These are phyloP conservation scores for Penicillium palitans DNA, from an alignment of 2,329 filamentous ascomycete genomes.

Conservation along the genomic window DNA sequence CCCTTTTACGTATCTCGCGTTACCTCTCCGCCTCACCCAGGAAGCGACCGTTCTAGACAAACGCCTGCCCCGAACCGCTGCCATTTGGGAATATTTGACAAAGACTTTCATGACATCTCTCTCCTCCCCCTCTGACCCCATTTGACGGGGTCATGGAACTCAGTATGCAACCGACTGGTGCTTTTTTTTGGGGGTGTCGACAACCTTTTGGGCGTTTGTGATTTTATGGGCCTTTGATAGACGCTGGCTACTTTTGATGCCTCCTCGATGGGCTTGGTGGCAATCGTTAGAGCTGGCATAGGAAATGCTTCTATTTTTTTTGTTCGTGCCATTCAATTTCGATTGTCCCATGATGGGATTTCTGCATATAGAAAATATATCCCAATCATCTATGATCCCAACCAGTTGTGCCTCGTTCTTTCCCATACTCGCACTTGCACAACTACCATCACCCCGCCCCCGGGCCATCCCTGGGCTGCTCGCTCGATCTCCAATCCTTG, in stretches of 20 bases:
- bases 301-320: conserved; percentile 11
- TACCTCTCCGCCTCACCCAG: conserved; percentile 7
- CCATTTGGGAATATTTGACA: conserved; percentile 14
- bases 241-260: conserved; percentile 12
- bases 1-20: neutral
- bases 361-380: conserved; percentile 27
- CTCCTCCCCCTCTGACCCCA: conserved; percentile 13
- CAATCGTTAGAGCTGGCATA: conserved; percentile 21
- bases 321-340: conserved; percentile 20
- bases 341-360: conserved; percentile 19
- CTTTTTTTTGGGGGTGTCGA: conserved; percentile 21
- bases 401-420: conserved; percentile 7
- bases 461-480: too few relatives aligned
- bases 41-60: conserved; percentile 11
- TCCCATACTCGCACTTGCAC: conserved; percentile 1
- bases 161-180: conserved; percentile 16
- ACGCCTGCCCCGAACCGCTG: conserved; percentile 11
- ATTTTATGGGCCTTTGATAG: conserved; percentile 21
- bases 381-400: conserved; percentile 16
- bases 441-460: neutral
- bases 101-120: conserved; percentile 19
- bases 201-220: conserved; percentile 22
- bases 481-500: neutral
- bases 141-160: conserved; percentile 9
- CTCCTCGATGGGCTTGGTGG: conserved; percentile 13